Base-by-base conservation (phyloP, 164 flowering plant species). In the Chimonanthus praecox region DNA sequence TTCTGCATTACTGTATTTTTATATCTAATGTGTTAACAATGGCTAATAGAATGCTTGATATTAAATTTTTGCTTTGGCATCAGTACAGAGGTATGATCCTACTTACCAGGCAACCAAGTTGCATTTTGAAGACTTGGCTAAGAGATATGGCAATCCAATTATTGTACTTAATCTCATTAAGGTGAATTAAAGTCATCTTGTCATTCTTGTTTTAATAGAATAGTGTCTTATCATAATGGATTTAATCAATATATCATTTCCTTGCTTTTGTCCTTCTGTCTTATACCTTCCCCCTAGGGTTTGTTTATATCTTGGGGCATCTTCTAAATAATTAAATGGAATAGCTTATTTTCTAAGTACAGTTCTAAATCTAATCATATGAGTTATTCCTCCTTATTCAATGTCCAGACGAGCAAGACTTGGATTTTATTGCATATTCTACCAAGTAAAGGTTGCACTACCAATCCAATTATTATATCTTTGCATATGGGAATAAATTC, bases 21-120 rank as follows among this genome's bases (percentile, higher is more conserved):
- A 10, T 11, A 6, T 3, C 7, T 47, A 5, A 72, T 61, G 18
- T 15, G 46, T 50, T 76, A 20, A 18, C 5, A 70, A 72, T 64
- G 45, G 7, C 21, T 71, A 48, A 46, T 18, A 47, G 11, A 66
- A 45, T 51, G 60, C 73, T 72, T 73, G 71, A 63, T 71, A 64
- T 67, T 70, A 73, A 8, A 72, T 58, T 13, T 75, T 48, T 67
- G 33, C 44, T 58, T 74, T 71, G 54, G 60, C 72, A 68, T 73
- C 87, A 95, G 98, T 95, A 72, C 98, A 93, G 84, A 88, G 99
- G 73, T 93, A 93, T 77, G 98, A 95, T 84, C 98, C 98, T 47
- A 95, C 98, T 62, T 95, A 93, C 69, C 84, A 95, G 85, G 87
- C 99, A 64, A 92, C 99, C 50, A 93, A 85, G 80, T 81, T 93